Base-by-base conservation (phyloP, 148 eudicot genomes). In the Talinum fruticosum region DNA sequence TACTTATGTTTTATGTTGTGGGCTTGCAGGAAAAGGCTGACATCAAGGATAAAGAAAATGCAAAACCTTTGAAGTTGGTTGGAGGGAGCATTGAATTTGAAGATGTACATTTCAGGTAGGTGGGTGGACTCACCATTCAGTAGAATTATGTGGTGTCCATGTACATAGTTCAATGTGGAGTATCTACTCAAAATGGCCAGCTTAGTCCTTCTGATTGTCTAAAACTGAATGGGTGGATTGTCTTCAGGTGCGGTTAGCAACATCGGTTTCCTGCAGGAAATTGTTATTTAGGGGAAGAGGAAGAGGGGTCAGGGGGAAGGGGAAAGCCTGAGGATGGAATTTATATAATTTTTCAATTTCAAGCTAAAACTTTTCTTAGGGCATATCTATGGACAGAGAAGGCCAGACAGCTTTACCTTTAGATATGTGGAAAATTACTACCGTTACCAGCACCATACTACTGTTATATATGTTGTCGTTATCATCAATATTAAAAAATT, bases 61-160 rank as follows among this genome's bases (percentile, higher is more conserved):
- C 96, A 74, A 88, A 90, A 79, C 87, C 93, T 84, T 83, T 94
- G 89, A 83, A 85, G 75, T 77, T 94, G 64, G 79, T 41, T 47
- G 96, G 97, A 51, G 96, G 97, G 71, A 84, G 84, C 76, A 89
- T 94, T 83, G 82, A 90, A 82, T 92, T 94, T 83, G 86, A 90
- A 57, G 74, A 92, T 72, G 97, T 92, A 64, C 89, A 94, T 73
- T 94, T 92, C 92, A 92, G 98, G 98, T 94, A 73, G 32, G 49
- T 32, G 18, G 18, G 2, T 51, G 57, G 21, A 54, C 24, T 73
- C 24, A 38, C 28, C 36, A 30, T 36, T 14, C 69, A 49, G 41
- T 36, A 33, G 32, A 54, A 37, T 26, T 38, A 71, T 72, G 10
- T 62, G 19, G 66, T 71, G 26, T 36, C 38, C 4, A 34, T 38